Conservation (phyloP, 2,329 filamentous ascomycete species). For the Microsporum ferrugineum region DNA sequence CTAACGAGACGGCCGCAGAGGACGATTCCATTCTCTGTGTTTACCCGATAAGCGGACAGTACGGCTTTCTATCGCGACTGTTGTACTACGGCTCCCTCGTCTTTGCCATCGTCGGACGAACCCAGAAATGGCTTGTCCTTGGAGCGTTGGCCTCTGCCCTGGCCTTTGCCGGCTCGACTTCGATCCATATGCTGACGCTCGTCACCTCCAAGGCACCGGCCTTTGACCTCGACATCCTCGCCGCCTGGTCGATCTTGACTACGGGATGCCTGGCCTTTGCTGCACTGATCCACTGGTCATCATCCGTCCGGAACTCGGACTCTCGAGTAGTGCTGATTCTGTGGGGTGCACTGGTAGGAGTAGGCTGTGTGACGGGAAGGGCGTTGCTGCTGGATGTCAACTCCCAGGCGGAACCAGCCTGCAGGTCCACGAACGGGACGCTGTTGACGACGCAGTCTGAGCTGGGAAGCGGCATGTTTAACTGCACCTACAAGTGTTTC, state of each 20-base stretch:
- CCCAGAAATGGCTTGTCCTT: conserved; percentile 22
- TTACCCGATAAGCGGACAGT: conserved; percentile 19
- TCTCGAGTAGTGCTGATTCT: conserved; percentile 16
- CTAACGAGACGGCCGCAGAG: conserved; percentile 7
- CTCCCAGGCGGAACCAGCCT: conserved; percentile 15
- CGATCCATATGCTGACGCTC: conserved; percentile 20
- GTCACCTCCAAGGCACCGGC: conserved; percentile 15
- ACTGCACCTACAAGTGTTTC: conserved; percentile 22
- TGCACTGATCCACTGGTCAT: conserved; percentile 19
- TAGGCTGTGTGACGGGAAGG: conserved; percentile 16
- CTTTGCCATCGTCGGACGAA: conserved; percentile 20
- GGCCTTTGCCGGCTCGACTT: conserved; percentile 19
- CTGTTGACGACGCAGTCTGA: conserved; percentile 15
- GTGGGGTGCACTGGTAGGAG: conserved; percentile 18
- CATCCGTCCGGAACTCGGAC: conserved; percentile 15
- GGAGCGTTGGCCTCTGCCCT: conserved; percentile 21
- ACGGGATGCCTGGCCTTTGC: conserved; percentile 19
- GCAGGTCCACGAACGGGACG: conserved; percentile 15
- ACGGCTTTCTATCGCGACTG: conserved; percentile 19
- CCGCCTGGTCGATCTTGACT: conserved; percentile 19
- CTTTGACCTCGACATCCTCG: conserved; percentile 20
- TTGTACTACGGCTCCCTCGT: conserved; percentile 22
- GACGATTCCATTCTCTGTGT: conserved; percentile 14
- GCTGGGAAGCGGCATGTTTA: conserved; percentile 16
- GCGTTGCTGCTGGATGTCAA: conserved; percentile 15